Percentiles rank a stretch among this genome's conserved stretches.
phyloP scores from a whole-genome alignment of 495 filamentous ascomycete genomes.

The Hyaloscypha hepaticicola region DNA sequence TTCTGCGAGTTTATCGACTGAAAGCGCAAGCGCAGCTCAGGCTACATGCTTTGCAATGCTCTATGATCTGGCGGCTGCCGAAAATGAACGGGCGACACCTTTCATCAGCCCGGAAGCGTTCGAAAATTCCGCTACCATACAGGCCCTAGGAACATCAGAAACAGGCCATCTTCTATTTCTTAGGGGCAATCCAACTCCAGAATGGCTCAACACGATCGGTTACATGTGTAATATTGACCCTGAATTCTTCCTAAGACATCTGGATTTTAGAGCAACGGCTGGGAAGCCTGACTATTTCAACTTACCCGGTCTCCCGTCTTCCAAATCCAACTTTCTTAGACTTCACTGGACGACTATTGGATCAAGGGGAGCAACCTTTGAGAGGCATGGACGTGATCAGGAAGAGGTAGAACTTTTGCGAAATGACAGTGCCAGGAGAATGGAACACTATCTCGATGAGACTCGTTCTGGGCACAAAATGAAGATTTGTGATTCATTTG shows the following conservation, averaged over 20 bases:
- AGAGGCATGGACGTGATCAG: neutral
- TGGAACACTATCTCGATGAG: constrained; percentile 16
- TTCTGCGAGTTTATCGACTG: neutral
- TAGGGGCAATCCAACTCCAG: constrained; percentile 30
- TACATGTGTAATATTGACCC: constrained; percentile 30
- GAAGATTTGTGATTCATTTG: constrained; percentile 31
- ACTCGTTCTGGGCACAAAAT: neutral
- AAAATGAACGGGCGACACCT: no score
- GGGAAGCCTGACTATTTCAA: constrained; percentile 14
- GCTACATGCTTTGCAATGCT: neutral
- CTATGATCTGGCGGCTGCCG: neutral
- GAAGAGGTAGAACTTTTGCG: constrained; percentile 3
- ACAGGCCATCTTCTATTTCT: constrained; percentile 3
- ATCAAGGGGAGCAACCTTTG: neutral
- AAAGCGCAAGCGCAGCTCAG: neutral
- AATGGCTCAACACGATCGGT: constrained; percentile 33
- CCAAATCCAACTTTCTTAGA: constrained; percentile 22
- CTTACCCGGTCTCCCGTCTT: constrained; percentile 29
- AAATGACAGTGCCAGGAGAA: constrained; percentile 5
- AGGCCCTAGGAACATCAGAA: neutral
- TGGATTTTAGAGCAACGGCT: constrained; percentile 26
- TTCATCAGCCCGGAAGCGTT: neutral
- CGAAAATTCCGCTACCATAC: no score
- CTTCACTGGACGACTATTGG: constrained; percentile 29
- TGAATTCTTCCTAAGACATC: constrained; percentile 32